Evolutionary conservation across 106 monocot genomes (phyloP).

Genomic region (Acorus gramineus): DNA sequence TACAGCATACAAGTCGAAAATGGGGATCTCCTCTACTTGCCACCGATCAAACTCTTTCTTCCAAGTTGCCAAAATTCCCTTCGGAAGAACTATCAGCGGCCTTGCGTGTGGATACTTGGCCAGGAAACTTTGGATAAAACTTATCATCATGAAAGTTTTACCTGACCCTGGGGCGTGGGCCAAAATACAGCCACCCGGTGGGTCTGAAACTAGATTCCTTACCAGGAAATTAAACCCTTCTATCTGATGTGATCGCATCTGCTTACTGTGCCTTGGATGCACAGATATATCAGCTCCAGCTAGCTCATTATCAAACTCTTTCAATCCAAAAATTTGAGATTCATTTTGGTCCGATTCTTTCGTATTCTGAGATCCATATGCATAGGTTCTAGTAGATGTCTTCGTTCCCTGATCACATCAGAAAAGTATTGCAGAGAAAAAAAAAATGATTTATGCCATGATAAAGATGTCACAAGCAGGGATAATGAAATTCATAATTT

Average conservation of each 20-base stretch:
- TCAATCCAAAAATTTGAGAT: constrained; percentile 8
- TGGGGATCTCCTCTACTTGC: constrained; percentile 81
- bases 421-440: not conserved
- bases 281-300: constrained; percentile 49
- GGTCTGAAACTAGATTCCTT: constrained; percentile 64
- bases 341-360: constrained; percentile 18
- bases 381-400: constrained; percentile 20
- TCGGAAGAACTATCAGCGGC: constrained; percentile 75
- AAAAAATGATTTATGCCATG: no score
- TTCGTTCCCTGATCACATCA: constrained; percentile 26
- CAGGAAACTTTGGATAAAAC: constrained; percentile 94
- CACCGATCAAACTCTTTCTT: constrained; percentile 72
- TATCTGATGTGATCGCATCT: constrained; percentile 78
- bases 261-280: constrained; percentile 69
- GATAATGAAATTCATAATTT: no score
- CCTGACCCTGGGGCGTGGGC: constrained; percentile 98
- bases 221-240: constrained; percentile 89
- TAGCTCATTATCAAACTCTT: constrained; percentile 27
- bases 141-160: constrained; percentile 95
- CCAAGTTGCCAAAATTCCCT: constrained; percentile 78
- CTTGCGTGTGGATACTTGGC: constrained; percentile 58
- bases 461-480: no score
- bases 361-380: constrained; percentile 9
- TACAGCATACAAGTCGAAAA: constrained; percentile 71
- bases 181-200: constrained; percentile 86